Percentiles rank a stretch among this genome's conserved stretches.
Conservation (phyloP, 2,329 filamentous ascomycete species). For the Trichoderma guizhouense region DNA sequence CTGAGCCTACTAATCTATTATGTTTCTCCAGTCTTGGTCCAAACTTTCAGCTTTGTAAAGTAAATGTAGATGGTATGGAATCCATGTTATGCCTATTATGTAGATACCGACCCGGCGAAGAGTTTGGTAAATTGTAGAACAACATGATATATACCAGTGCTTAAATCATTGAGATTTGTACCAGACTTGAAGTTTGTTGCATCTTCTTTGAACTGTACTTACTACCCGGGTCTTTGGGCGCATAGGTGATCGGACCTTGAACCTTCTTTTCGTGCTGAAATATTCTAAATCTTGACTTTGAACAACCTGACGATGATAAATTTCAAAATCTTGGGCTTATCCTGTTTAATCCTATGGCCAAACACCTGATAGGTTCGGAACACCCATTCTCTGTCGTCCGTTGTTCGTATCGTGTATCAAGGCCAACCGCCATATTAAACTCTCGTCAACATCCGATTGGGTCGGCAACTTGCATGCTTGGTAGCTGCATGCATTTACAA, state of each 20-base stretch:
- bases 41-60: background rate
- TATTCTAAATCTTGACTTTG: background rate
- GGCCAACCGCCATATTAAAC: background rate
- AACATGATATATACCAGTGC: background rate
- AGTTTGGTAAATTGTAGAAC: background rate
- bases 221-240: too few species aligned
- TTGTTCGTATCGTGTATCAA: background rate
- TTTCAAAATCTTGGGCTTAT: too few species aligned
- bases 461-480: background rate
- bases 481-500: constrained; percentile 11
- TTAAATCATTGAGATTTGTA: too few species aligned
- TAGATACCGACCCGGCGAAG: too few species aligned
- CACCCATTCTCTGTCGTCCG: background rate
- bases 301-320: too few species aligned
- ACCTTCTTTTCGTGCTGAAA: background rate
- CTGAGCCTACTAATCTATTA: background rate
- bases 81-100: background rate
- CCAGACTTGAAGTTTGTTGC: too few species aligned
- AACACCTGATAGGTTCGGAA: background rate
- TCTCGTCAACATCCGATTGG: background rate
- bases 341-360: too few species aligned
- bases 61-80: too few species aligned
- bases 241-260: too few species aligned
- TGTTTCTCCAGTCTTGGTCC: background rate
- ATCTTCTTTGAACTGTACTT: background rate